Percentiles rank a stretch among this genome's conserved stretches.
Conservation (phyloP, 495 filamentous ascomycete species). For the Barbatosphaeria neglecta region DNA sequence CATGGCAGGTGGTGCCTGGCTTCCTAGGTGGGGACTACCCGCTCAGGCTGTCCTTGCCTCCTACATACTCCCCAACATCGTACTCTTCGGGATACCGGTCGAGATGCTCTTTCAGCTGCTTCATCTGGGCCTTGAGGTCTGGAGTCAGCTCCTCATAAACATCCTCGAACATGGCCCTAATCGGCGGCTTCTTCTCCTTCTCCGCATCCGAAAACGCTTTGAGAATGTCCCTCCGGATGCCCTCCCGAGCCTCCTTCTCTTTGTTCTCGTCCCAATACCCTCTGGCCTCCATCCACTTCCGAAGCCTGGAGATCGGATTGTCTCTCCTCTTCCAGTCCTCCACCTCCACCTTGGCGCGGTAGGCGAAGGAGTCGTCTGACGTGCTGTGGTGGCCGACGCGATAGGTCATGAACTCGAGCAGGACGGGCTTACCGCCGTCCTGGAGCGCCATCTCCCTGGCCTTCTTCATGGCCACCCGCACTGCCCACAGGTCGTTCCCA, state of each 20-base stretch:
- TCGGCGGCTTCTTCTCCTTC: constrained; percentile 73
- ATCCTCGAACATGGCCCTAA: constrained; percentile 71
- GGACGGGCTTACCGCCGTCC: constrained; percentile 65
- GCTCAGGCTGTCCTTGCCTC: constrained; percentile 54
- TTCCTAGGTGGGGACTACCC: background rate
- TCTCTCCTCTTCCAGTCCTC: constrained; percentile 97
- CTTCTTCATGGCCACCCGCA: constrained; percentile 69
- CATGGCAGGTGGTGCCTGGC: no score
- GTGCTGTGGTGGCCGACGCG: constrained; percentile 96
- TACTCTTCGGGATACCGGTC: constrained; percentile 91
- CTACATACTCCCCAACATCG: constrained; percentile 67
- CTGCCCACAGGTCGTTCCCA: constrained; percentile 93
- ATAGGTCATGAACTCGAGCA: constrained; percentile 97
- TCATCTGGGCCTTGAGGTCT: constrained; percentile 69
- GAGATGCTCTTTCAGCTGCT: constrained; percentile 60
- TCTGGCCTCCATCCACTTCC: constrained; percentile 82
- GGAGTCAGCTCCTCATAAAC: constrained; percentile 81
- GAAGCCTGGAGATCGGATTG: constrained; percentile 81
- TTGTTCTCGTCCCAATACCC: constrained; percentile 73
- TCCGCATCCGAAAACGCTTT: constrained; percentile 81
- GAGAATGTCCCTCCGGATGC: constrained; percentile 60
- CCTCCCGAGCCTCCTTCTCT: constrained; percentile 60
- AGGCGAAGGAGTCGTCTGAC: constrained; percentile 93
- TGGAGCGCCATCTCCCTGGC: constrained; percentile 68
- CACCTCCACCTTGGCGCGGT: constrained; percentile 85